phyloP scores from a whole-genome alignment of 352 stramenopile genomes.

The Phytophthora litchii region DNA sequence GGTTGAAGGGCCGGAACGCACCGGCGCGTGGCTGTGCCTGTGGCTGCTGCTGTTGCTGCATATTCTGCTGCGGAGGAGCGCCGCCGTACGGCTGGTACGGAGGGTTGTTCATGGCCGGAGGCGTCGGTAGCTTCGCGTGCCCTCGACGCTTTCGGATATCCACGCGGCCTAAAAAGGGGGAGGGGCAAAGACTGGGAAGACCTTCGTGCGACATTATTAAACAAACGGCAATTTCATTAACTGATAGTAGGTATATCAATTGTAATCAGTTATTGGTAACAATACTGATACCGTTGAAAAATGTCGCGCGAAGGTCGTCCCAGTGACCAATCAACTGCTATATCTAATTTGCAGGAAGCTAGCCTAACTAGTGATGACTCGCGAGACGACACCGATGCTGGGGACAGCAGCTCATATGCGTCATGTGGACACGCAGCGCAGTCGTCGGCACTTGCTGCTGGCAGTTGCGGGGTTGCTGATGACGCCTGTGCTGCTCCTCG shows the following conservation, averaged over 20 bases:
- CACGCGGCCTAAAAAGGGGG: slow-evolving; percentile 23
- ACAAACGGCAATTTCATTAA: too few species aligned
- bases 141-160: slow-evolving; percentile 30
- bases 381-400: slow-evolving; percentile 32
- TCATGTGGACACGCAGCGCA: slow-evolving; percentile 2
- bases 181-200: slow-evolving; percentile 9
- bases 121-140: slow-evolving; percentile 5
- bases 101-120: slow-evolving; percentile 43
- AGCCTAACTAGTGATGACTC: slow-evolving; percentile 22
- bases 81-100: slow-evolving; percentile 67
- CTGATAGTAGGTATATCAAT: too few species aligned
- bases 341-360: not conserved
- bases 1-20: slow-evolving; percentile 76
- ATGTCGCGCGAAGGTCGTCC: too few species aligned
- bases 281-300: too few species aligned
- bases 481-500: slow-evolving; percentile 30
- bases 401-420: not conserved
- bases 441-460: slow-evolving; percentile 19
- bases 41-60: slow-evolving; percentile 35
- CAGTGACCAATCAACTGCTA: too few species aligned
- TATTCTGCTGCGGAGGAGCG: slow-evolving; percentile 37
- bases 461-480: slow-evolving; percentile 22
- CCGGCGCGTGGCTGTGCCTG: slow-evolving; percentile 39
- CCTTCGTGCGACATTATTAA: slow-evolving; percentile 9
- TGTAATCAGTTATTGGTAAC: too few species aligned